These are phyloP conservation scores for Eucalyptus marginata DNA, from an alignment of 345 rosid genomes.

Conservation along the genomic window DNA sequence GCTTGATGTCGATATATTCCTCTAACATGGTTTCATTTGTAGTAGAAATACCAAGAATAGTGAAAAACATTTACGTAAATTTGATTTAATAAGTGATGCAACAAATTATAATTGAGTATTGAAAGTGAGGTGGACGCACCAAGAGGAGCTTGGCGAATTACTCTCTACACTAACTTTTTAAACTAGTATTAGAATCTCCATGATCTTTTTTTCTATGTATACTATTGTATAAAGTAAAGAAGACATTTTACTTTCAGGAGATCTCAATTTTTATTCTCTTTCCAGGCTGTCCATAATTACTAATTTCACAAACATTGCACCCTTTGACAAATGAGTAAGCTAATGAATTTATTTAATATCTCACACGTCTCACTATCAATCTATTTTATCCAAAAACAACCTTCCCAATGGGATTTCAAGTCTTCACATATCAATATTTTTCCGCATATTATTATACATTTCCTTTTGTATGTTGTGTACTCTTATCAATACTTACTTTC, in stretches of 20 bases:
- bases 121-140: not conserved
- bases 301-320: not conserved
- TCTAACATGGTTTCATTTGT: not conserved
- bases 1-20: not conserved
- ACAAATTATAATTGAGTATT: not conserved
- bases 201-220: not conserved
- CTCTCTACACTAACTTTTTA: not conserved
- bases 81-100: not conserved
- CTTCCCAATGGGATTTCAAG: not conserved
- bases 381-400: not conserved
- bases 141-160: not conserved
- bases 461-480: not conserved
- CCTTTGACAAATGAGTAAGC: not conserved
- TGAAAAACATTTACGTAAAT: not conserved
- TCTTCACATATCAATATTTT: fast-evolving
- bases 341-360: not conserved
- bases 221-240: not conserved
- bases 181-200: not conserved
- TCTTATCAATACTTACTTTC: not conserved
- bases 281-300: not conserved
- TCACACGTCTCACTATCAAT: not conserved
- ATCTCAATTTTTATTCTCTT: not conserved
- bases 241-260: not conserved
- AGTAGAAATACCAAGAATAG: not conserved
- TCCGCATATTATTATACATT: not conserved